Evolutionary conservation across 2,329 filamentous ascomycete species (phyloP), one percentile per base, ranked within the genome.

Genomic region (Claviceps spartinae): DNA sequence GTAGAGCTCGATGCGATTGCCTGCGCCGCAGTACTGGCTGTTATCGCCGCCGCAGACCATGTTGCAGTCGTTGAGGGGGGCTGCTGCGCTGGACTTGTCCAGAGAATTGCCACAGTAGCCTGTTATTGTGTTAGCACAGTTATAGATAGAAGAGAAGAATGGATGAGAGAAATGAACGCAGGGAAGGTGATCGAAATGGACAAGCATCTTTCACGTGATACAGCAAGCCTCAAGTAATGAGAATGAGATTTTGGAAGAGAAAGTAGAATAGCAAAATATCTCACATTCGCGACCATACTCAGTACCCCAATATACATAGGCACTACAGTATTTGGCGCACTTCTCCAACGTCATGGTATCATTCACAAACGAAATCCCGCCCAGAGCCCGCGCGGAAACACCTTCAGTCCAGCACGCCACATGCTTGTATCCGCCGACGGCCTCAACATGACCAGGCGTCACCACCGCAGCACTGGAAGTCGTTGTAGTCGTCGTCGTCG

Each of bases 251-350:
- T 34, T 4, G 7, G 13, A 38, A 38, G 18, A 47, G 9, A n/a
- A 13, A 40, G 16, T 13, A 3, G 36, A 11, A 40, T 13, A 34
- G 9, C 46, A 40, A 5, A 9, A 9, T 13, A 38, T 62, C 66
- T 65, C 53, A 69, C 74, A 77, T 60, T 78, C 74, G 30, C 72
- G 66, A 9, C 73, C 72, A 54, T 73, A 78, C 57, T 78, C 74
- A 5, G 74, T 72, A 2, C 70, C 75, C 64, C 70, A 77, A 56
- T 72, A 76, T 46, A 65, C 62, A 58, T 69, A 77, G 1, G 64
- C 65, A 2, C 66, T 68, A 64, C 74, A 77, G 61, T 70, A 73
- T 2, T 56, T 55, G 64, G 69, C 67, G 60, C 74, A 77, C 43
- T 62, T 66, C 52, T 75, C 72, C 9, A 75, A 61, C 2, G 74